A percentile compares a stretch with the other conserved stretches of the same genome.
phyloP scores from a whole-genome alignment of 163 green algal species.

The Coccomyxa subellipsoidea region DNA sequence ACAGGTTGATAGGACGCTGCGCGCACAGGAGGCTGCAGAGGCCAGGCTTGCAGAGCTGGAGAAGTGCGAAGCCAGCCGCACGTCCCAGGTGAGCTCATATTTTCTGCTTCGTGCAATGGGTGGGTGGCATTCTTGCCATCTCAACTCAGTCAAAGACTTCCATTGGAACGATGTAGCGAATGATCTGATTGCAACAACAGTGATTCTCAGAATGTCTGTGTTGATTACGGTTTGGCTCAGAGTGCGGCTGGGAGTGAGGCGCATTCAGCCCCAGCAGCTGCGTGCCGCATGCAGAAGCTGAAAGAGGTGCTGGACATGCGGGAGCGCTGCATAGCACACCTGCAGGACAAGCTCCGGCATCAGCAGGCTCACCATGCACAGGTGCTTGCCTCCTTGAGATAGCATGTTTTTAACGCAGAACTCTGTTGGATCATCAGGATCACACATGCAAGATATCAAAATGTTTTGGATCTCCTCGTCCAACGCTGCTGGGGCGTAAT shows the following conservation, averaged over 20 bases:
- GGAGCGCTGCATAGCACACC: conserved; percentile 1
- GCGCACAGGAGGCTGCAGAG: not conserved
- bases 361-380: conserved; percentile 9
- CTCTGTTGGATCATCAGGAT: not conserved
- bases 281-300: not conserved
- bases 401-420: too few species aligned
- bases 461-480: not conserved
- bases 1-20: not conserved
- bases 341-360: conserved; percentile 4
- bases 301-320: not conserved
- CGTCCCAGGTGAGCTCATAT: too few species aligned
- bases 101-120: not conserved
- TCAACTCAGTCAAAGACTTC: too few species aligned
- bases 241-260: not conserved
- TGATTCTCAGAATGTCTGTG: not conserved
- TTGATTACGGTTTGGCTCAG: not conserved
- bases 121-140: too few species aligned
- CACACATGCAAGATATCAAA: not conserved
- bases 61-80: too few species aligned
- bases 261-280: not conserved
- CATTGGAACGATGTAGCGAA: too few species aligned
- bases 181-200: not conserved
- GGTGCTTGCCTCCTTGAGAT: too few species aligned
- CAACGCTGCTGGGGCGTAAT: not conserved
- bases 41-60: not conserved